Evolutionary conservation across 2,329 filamentous ascomycete genomes (phyloP), one percentile per base, ranked within the genome.

Genomic region (Pseudocercospora musae): DNA sequence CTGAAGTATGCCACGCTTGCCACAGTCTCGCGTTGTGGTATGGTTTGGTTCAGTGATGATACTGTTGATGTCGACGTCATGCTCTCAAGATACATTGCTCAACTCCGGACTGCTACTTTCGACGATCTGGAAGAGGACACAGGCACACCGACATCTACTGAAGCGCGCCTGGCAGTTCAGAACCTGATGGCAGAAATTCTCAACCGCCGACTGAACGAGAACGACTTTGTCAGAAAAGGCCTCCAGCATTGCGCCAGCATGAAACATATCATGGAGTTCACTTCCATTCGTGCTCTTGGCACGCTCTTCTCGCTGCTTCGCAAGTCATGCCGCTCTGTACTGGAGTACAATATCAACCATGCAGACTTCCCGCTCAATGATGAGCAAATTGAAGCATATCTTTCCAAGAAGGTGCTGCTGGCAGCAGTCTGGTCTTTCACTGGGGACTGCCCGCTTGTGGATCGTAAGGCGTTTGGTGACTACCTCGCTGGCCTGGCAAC

Each of bases 41-140:
- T 99, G 95, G 96, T 99, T 13, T 99, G 95, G 95, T 99, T 98
- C 80, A 99, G 92, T 74, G 94, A 97, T 72, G 96, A 99, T 73
- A 98, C 93, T 27, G 94, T 99, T 44, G 94, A 92, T 31, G 86
- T 94, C 1, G 85, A 85, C 68, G 96, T 99, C 90, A 90, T 98
- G 87, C 89, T 98, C 44, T 83, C 87, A 66, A 91, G 98, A 77
- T 97, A 99, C 72, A 85, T 99, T 57, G 87, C 95, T 64, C 87
- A 89, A 52, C 85, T 99, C 42, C 88, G 89, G 69, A 89, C 87
- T 2, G 88, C 91, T 60, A 87, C 91, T 0, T 97, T 99, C 71
- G 95, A 99, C 72, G 95, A 99, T 70, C 82, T 99, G 33, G 95
- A 99, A 70, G 96, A 99, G 75, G 95, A 98, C 72, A 89, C 87